phyloP scores from a whole-genome alignment of 805 yeast species.

The Kazachstania psychrophila region DNA sequence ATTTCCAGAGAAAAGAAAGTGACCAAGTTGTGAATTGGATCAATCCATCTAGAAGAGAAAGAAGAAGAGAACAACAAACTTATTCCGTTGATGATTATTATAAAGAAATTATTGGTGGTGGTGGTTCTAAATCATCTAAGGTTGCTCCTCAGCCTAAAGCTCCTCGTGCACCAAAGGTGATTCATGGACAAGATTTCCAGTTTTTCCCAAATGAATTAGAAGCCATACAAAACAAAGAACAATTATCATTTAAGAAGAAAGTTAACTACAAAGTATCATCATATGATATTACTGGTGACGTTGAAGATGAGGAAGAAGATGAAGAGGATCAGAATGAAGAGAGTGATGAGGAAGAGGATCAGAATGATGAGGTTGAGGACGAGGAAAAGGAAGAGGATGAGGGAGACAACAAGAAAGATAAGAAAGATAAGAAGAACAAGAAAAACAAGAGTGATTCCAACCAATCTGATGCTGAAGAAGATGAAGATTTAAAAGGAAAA shows the following conservation, averaged over 20 bases:
- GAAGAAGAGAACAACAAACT: slow-evolving; percentile 71
- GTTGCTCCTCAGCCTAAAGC: slow-evolving; percentile 34
- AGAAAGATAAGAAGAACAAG: slow-evolving; percentile 12
- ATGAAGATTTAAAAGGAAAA: slow-evolving; percentile 11
- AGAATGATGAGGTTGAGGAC: background rate
- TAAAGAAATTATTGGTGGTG: slow-evolving; percentile 48
- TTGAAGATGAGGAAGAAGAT: slow-evolving; percentile 39
- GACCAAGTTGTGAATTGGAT: slow-evolving; percentile 48
- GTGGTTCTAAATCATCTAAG: slow-evolving; percentile 24
- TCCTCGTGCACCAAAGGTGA: slow-evolving; percentile 54
- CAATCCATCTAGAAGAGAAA: slow-evolving; percentile 47
- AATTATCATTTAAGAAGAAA: slow-evolving; percentile 49
- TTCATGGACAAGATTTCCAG: slow-evolving; percentile 64
- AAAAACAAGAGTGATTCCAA: slow-evolving; percentile 10
- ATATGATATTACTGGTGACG: slow-evolving; percentile 48
- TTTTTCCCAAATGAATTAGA: slow-evolving; percentile 51
- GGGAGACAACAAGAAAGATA: slow-evolving; percentile 6
- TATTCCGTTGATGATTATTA: slow-evolving; percentile 71
- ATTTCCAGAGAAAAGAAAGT: slow-evolving; percentile 33
- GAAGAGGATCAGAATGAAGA: slow-evolving; percentile 22
- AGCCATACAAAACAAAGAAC: slow-evolving; percentile 53
- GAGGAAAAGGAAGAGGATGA: slow-evolving; percentile 2
- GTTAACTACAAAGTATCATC: slow-evolving; percentile 50
- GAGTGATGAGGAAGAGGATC: slow-evolving; percentile 30
- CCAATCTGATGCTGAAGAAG: slow-evolving; percentile 37